Evolutionary conservation across 768 basidiomycete genomes (phyloP), one percentile per base, ranked within the genome.

Genomic region (Pleurotus pulmonarius): DNA sequence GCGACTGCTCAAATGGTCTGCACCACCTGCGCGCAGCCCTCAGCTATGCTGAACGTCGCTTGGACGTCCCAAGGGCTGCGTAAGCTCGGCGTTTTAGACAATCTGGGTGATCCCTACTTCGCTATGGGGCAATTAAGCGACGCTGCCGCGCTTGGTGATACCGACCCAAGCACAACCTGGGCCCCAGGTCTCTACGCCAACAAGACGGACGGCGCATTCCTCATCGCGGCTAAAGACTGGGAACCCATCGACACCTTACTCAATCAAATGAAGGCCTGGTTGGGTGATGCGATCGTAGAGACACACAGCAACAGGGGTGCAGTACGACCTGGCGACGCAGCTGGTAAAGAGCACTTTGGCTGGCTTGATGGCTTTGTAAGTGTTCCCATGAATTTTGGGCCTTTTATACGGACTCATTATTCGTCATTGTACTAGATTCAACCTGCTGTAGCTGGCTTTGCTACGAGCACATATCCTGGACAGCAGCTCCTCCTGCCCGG

Each of bases 341-440:
- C 34, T 12, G 51, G 51, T 16, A 37, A 53, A 39, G 51, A 53
- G 20, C 51, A 53, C 24, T 53, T 53, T 24, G 51, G 51, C 11
- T 53, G 22, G 22, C 51, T 53, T 24, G 51, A 53, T 22, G 51
- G 51, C n/a, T 40, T 53, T 20, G 51, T 53, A 41, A 9, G 51
- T 15, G 11, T n/a, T 12, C 12, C 6, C 24, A 25, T 13, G 13
- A 1, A 13, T 6, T 22, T 5, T 4, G 5, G 2, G 16, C 2
- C 44, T 20, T 2, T 11, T 20, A 46, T 12, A 15, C 18, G 20
- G 2, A 20, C 46, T 47, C n/a, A 47, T 4, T 11, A 3, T 9
- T 24, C 20, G 16, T 15, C 46, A 3, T 49, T 3, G 2, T 7
- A 9, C 9, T 20, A 52, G 51, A 16, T 24, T 18, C 51, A 53